Evolutionary conservation across 345 rosid species (phyloP), one percentile per base, ranked within the genome.

Genomic region (Aurinia saxatilis): DNA sequence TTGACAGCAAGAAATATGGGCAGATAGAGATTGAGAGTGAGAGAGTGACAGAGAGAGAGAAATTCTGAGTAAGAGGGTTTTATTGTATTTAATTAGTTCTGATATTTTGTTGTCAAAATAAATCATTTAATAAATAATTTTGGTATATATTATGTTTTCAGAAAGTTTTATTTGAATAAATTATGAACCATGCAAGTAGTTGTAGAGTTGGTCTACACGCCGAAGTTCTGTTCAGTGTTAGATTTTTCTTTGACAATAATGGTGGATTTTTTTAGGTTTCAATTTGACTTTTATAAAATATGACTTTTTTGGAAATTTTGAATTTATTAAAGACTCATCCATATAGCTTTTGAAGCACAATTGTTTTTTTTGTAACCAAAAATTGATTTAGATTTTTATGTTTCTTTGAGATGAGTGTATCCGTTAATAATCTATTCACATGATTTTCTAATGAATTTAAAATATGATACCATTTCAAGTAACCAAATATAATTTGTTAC

Each of bases 1-100:
- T 59, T 68, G 73, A 60, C 73, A 68, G 60, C 73, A 60, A 60
- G 73, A 60, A 61, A 53, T 61, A 69, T 69, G 73, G 67, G 73
- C 61, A 60, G 54, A 52, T 40, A 9, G 58, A 54, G 33, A 50
- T 41, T 33, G 66, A 50, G 65, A 41, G 50, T 6, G 37, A 16
- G 21, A n/a, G 66, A 27, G 21, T 9, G 66, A 27, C 19, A 53
- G 48, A n/a, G 31, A 27, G 40, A 29, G 52, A 58, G 48, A 50
- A 29, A 34, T 31, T 60, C 27, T 62, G 57, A 56, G 51, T 44
- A 13, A 44, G 34, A 27, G 13, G 4, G 40, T 44, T 37, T 42
- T 39, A 8, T 54, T 47, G 64, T 63, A 53, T 62, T 35, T 47
- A 53, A 19, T 61, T 21, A 8, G 0, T 62, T 70, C 8, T 38